Conservation (phyloP, 2,329 filamentous ascomycete genomes). For the Diaporthe nobilis region DNA sequence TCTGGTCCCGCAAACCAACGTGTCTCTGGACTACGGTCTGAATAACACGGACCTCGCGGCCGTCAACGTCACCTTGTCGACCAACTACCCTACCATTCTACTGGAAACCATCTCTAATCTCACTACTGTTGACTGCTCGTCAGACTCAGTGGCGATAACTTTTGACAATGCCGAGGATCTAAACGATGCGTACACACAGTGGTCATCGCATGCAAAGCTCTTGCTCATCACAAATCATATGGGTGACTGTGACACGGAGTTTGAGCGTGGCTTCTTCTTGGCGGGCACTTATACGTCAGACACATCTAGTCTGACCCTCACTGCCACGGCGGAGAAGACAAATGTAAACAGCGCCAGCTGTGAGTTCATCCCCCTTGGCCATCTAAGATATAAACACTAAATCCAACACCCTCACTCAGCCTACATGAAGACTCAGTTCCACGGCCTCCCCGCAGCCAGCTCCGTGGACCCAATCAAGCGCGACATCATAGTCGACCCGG, state of each 20-base stretch:
- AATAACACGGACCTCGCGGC: constrained; percentile 10
- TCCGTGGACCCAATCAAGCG: constrained; percentile 14
- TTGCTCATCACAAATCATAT: constrained; percentile 38
- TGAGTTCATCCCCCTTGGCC: background rate
- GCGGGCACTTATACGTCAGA: constrained; percentile 5
- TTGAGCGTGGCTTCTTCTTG: constrained; percentile 38
- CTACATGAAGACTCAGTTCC: constrained; percentile 36
- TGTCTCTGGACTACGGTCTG: constrained; percentile 31
- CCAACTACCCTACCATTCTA: constrained; percentile 16
- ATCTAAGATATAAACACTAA: too few species aligned
- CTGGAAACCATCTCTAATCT: constrained; percentile 35
- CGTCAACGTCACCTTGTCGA: constrained; percentile 35
- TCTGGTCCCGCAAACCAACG: constrained; percentile 21
- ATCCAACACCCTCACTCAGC: constrained; percentile 4
- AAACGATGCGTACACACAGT: constrained; percentile 28
- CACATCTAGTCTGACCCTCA: constrained; percentile 8
- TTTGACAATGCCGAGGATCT: constrained; percentile 30
- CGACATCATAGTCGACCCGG: constrained; percentile 22
- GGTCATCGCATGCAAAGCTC: constrained; percentile 27
- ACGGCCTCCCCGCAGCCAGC: constrained; percentile 34
- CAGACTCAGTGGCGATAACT: constrained; percentile 24
- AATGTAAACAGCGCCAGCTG: constrained; percentile 14
- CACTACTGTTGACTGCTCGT: constrained; percentile 29
- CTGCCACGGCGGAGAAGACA: constrained; percentile 32
- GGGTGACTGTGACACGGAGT: constrained; percentile 37